These are phyloP conservation scores for Penicillium sp. DNA, from an alignment of 2,329 filamentous ascomycete genomes.

Conservation along the genomic window DNA sequence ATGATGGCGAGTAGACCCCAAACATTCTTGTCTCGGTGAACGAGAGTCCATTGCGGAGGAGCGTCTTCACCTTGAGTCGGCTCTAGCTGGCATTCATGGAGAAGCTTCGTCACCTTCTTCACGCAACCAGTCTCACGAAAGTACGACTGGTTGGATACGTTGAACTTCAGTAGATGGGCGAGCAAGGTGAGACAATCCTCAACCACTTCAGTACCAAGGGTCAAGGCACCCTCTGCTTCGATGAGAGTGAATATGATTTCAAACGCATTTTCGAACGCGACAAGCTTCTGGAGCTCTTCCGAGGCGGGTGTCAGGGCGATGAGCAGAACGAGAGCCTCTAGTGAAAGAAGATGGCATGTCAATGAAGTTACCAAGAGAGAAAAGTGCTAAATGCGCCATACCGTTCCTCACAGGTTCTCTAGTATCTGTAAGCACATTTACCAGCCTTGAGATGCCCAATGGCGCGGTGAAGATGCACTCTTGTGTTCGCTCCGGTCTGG, in stretches of 20 bases:
- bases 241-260: constrained; percentile 84
- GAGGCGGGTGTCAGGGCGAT: constrained; percentile 87
- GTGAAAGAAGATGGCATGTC: constrained; percentile 12
- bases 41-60: constrained; percentile 73
- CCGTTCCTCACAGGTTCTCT: constrained; percentile 84
- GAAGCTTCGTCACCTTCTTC: constrained; percentile 68
- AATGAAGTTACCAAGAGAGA: constrained; percentile 19
- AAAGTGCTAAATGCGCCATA: constrained; percentile 31
- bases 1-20: constrained; percentile 88
- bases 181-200: constrained; percentile 92
- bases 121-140: constrained; percentile 91
- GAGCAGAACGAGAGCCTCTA: constrained; percentile 80
- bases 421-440: constrained; percentile 79
- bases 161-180: constrained; percentile 84
- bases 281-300: constrained; percentile 87
- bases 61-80: constrained; percentile 54
- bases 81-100: constrained; percentile 61
- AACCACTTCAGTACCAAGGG: constrained; percentile 80
- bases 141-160: constrained; percentile 88
- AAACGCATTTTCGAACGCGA: constrained; percentile 94
- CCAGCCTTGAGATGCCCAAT: constrained; percentile 82
- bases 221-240: constrained; percentile 76
- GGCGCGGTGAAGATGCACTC: constrained; percentile 91
- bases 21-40: constrained; percentile 83
- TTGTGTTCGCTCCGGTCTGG: constrained; percentile 87